A percentile compares a stretch with the other conserved stretches of the same genome.
These are phyloP conservation scores for Leccinum boreale DNA, from an alignment of 768 basidiomycete species.

Conservation along the genomic window DNA sequence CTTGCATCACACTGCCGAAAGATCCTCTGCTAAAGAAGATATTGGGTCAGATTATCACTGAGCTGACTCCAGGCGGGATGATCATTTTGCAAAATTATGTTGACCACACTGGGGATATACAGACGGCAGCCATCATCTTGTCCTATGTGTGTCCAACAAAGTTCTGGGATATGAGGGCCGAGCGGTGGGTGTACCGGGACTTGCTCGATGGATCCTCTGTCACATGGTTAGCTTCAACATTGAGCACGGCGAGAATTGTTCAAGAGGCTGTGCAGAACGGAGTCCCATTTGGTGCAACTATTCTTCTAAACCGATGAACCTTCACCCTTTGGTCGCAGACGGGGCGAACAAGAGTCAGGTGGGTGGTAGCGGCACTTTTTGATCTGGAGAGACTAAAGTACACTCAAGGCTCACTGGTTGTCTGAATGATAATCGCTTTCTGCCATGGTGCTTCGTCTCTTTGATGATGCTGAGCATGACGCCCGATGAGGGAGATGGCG, in stretches of 20 bases:
- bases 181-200: conserved; percentile 62
- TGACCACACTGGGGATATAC: conserved; percentile 36
- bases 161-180: conserved; percentile 49
- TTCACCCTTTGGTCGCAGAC: neutral
- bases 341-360: conserved; percentile 38
- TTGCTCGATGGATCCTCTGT: conserved; percentile 63
- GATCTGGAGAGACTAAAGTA: neutral
- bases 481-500: conserved; percentile 39
- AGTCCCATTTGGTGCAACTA: conserved; percentile 71
- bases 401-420: conserved; percentile 61
- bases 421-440: conserved; percentile 58
- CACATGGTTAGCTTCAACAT: conserved; percentile 73
- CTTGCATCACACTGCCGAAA: conserved; percentile 57
- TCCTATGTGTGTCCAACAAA: conserved; percentile 59
- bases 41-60: conserved; percentile 76
- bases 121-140: conserved; percentile 36
- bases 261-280: conserved; percentile 55
- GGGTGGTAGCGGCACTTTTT: conserved; percentile 19
- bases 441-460: conserved; percentile 81
- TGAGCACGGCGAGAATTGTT: conserved; percentile 63
- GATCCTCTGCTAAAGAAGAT: conserved; percentile 52
- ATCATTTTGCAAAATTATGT: conserved; percentile 66
- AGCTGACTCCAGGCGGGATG: conserved; percentile 64
- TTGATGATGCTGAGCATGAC: conserved; percentile 73
- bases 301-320: conserved; percentile 34